Percentiles rank a stretch among this genome's conserved stretches.
phyloP scores from a whole-genome alignment of 495 filamentous ascomycete genomes.

The Neurospora pannonica region DNA sequence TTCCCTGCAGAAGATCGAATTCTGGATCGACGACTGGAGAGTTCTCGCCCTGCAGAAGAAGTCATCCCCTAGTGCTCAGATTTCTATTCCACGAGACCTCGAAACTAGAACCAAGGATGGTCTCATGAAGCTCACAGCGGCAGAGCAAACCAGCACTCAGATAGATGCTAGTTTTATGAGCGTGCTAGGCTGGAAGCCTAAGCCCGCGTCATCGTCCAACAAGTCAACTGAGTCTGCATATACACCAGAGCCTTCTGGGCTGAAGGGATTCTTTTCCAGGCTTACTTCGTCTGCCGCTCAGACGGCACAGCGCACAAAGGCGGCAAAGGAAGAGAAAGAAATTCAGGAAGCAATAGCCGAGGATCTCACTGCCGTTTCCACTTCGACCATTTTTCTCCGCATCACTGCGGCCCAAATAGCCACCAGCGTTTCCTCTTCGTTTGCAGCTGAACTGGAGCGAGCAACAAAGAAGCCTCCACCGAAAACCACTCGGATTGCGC shows the following conservation, averaged over 20 bases:
- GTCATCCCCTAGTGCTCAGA: constrained; percentile 58
- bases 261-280: constrained; percentile 74
- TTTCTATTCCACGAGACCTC: constrained; percentile 70
- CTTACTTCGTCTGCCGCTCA: constrained; percentile 42
- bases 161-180: constrained; percentile 91
- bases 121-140: constrained; percentile 67
- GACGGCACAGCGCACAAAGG: constrained; percentile 32
- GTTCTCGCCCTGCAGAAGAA: constrained; percentile 74
- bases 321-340: constrained; percentile 42
- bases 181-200: constrained; percentile 70
- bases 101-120: constrained; percentile 73
- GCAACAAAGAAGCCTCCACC: constrained; percentile 96
- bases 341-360: constrained; percentile 49
- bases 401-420: constrained; percentile 75
- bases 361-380: constrained; percentile 55
- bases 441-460: constrained; percentile 82
- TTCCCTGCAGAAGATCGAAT: constrained; percentile 72
- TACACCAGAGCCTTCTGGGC: constrained; percentile 40
- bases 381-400: constrained; percentile 75
- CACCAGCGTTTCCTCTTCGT: constrained; percentile 54
- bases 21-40: constrained; percentile 82
- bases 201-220: constrained; percentile 26
- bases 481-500: constrained; percentile 69
- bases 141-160: constrained; percentile 74
- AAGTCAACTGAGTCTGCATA: constrained; percentile 32